Base-by-base conservation (phyloP, 208 protist genomes). In the Tritrichomonas foetus region DNA sequence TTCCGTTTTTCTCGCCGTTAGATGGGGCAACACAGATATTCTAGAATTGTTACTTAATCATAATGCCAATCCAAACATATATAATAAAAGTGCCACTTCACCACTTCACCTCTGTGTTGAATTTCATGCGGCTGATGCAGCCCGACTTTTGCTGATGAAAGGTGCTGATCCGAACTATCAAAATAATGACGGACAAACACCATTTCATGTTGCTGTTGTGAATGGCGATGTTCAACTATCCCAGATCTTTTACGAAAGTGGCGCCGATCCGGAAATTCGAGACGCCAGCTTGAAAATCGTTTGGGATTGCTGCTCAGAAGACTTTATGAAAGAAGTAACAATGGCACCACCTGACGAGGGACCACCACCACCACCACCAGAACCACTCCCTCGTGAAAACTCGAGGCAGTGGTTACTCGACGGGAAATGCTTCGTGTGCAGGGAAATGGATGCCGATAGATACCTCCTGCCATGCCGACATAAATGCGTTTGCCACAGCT, bases 151-250 rank as follows among this genome's bases (percentile, higher is more conserved):
- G 33, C 44, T 89, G 16, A 44, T 61, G 47, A 11, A 89, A 16
- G 30, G 30, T 3, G 78, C 78, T 89, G 30, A 89, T 89, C 78
- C 78, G 57, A 89, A 49, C 2, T 89, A 89, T 57, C 78, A 89
- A 36, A 49, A 89, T 27, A 53, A 13, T 39, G 14, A 55, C 39
- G 78, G 78, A 53, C 9, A 50, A 49, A 89, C 78, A 13, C 78
- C 78, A 53, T 89, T 89, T 47, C 78, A 89, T 89, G 36, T n/a
- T 27, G 78, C 78, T 27, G 78, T 89, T 89, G 22, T 39, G 39
- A 53, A 89, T 61, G 16, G 78, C 13, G 47, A 89, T 61, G 13
- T 27, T 33, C 14, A 89, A 89, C 44, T 89, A 14, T 89, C 78
- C 1, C 25, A 53, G 39, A 53, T 89, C 25, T 89, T 89, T 47